Base-by-base conservation (phyloP, 1,284 basidiomycete genomes). In the Baeospora myosura region DNA sequence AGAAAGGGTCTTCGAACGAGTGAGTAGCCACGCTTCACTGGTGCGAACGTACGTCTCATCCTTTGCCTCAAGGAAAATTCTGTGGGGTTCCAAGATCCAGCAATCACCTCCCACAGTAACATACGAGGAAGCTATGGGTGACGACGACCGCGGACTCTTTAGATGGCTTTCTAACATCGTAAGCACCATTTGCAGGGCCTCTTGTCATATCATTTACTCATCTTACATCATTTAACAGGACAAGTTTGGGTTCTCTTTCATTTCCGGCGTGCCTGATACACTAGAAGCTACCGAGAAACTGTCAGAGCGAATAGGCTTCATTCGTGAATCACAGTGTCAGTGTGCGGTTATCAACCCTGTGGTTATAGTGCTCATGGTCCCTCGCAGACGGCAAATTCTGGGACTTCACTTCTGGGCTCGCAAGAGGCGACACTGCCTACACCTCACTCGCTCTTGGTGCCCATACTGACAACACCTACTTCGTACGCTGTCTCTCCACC, bases 401-500 rank as follows among this genome's bases (percentile, higher is more conserved):
- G 94, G 91, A 97, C 56, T 96, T 98, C 56, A 97, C 93, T 1
- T 82, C 93, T 0, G 83, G 96, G 57, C 74, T 96, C 16, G 81
- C 85, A 8, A 92, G 88, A 56, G 92, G 92, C 16, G 94, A 98
- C 59, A 83, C 90, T 4, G 82, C 85, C 16, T 98, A 98, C 63
- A 94, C 92, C 5, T 88, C 84, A 16, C 63, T 96, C 30, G 85
- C 85, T 1, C 76, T 98, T 4, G 81, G 79, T 5, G 92, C 91
- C 0, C 95, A 98, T 59, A 98, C 94, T 1, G 95, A 98, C 56
- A 96, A 88, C 37, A 95, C 94, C 2, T 97, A 97, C 64, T 92
- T 87, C 54, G 84, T 90, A 52, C 45, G 78, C 63, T 7, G 22
- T 44, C 17, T 38, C 30, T 14, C 30, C 29, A 22, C 6, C 17